phyloP scores from a whole-genome alignment of 2,329 filamentous ascomycete species.

The Trichoderma sp. region DNA sequence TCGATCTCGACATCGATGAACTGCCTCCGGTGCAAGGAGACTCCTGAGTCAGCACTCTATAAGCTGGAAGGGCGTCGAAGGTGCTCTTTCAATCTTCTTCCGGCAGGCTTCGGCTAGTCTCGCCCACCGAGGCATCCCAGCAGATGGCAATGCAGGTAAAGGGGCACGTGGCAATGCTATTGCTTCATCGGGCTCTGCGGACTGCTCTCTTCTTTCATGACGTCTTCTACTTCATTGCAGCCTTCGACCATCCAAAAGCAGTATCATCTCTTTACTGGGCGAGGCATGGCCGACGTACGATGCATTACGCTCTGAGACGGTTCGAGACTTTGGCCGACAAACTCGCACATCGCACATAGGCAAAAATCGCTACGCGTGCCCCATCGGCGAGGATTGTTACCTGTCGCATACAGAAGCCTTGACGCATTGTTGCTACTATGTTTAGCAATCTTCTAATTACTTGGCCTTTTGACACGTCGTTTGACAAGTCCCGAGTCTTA shows the following conservation, averaged over 20 bases:
- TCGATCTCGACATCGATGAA: not conserved
- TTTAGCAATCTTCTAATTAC: not conserved
- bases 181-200: not conserved
- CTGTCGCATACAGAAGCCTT: not conserved
- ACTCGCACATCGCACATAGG: not conserved
- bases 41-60: not conserved
- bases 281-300: not conserved
- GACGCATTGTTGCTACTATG: slow-evolving; percentile 8
- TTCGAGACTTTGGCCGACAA: no score
- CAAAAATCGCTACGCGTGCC: not conserved
- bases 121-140: not conserved
- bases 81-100: not conserved
- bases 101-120: not conserved
- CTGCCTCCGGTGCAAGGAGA: not conserved
- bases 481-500: not conserved
- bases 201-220: not conserved
- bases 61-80: not conserved
- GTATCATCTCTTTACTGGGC: not conserved
- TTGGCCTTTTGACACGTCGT: not conserved
- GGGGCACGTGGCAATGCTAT: slow-evolving; percentile 1
- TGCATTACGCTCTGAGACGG: not conserved
- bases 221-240: not conserved
- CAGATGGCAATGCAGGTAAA: not conserved
- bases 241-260: not conserved
- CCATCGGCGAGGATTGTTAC: not conserved